phyloP scores from a whole-genome alignment of 352 stramenopile species.

The Globisporangium viniferum region DNA sequence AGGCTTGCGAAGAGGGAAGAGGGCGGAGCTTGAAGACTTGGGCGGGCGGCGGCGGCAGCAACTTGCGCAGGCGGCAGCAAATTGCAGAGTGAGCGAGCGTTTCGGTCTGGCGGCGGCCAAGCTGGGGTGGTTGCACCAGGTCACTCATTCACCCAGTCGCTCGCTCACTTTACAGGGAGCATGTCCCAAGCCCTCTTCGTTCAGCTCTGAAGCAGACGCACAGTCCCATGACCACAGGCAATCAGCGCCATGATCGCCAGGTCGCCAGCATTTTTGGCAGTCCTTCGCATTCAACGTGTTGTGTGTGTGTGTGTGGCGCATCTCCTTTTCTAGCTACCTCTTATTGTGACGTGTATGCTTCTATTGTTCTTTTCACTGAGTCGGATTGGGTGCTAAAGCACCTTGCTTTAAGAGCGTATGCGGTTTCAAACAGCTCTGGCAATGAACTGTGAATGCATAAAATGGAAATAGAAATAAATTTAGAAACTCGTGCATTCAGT shows the following conservation, averaged over 20 bases:
- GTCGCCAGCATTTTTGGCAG: conserved; percentile 2
- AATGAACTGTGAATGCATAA: conserved; percentile 3
- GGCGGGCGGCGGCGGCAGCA: neutral
- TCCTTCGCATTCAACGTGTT: conserved; percentile 6
- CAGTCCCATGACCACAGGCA: neutral
- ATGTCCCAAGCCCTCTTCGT: neutral
- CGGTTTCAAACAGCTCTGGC: neutral
- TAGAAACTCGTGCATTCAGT: neutral
- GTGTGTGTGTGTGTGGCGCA: neutral
- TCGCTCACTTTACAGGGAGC: neutral
- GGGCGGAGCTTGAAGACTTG: neutral
- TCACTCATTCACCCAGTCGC: neutral
- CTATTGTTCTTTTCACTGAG: neutral
- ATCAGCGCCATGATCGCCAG: neutral
- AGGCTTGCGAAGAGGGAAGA: neutral
- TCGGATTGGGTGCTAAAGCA: too few relatives aligned
- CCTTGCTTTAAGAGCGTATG: neutral
- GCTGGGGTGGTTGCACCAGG: neutral
- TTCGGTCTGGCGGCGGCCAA: neutral
- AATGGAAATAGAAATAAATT: conserved; percentile 1
- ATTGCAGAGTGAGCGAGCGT: conserved; percentile 26
- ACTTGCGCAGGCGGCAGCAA: conserved; percentile 23
- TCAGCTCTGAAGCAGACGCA: neutral
- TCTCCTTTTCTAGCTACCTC: neutral
- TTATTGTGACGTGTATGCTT: neutral